phyloP scores from a whole-genome alignment of 352 stramenopile genomes.

The Paralagenidium karlingii region DNA sequence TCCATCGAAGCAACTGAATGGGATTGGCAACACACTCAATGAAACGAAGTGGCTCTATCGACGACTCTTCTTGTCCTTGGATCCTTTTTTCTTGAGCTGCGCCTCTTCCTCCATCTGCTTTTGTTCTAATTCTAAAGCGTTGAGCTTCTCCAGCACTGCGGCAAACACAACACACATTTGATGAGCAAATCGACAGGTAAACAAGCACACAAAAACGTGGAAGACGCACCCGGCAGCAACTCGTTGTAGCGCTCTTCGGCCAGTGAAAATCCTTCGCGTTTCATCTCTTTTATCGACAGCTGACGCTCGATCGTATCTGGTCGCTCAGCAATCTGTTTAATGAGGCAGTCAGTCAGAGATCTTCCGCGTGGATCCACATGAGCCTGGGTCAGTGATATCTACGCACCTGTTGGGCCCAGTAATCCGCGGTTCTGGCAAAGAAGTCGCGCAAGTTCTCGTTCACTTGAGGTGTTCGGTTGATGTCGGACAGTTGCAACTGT shows the following conservation, averaged over 20 bases:
- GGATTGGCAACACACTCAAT: no score
- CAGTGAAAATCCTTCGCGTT: slow-evolving; percentile 66
- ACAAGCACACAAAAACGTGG: background rate
- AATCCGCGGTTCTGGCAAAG: slow-evolving; percentile 67
- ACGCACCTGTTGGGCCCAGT: slow-evolving; percentile 22
- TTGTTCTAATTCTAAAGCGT: slow-evolving; percentile 66
- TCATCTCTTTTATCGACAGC: slow-evolving; percentile 78
- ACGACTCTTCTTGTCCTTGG: slow-evolving; percentile 51
- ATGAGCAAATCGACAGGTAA: background rate
- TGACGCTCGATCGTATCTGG: slow-evolving; percentile 56
- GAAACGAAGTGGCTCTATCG: no score
- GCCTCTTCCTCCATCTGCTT: slow-evolving; percentile 66
- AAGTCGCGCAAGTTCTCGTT: slow-evolving; percentile 79
- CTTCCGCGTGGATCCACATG: background rate
- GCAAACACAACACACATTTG: background rate
- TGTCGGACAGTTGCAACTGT: slow-evolving; percentile 52
- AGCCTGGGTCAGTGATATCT: background rate
- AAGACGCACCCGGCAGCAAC: slow-evolving; percentile 42
- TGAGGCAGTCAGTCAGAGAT: background rate
- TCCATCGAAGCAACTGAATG: slow-evolving; percentile 28
- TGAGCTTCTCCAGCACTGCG: slow-evolving; percentile 63
- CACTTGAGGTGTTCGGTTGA: slow-evolving; percentile 62
- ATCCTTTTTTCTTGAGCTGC: slow-evolving; percentile 60
- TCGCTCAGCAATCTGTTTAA: slow-evolving; percentile 32
- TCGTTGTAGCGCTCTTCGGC: slow-evolving; percentile 70